phyloP scores from a whole-genome alignment of 805 yeast genomes.

The Candida pseudoglaebosa region DNA sequence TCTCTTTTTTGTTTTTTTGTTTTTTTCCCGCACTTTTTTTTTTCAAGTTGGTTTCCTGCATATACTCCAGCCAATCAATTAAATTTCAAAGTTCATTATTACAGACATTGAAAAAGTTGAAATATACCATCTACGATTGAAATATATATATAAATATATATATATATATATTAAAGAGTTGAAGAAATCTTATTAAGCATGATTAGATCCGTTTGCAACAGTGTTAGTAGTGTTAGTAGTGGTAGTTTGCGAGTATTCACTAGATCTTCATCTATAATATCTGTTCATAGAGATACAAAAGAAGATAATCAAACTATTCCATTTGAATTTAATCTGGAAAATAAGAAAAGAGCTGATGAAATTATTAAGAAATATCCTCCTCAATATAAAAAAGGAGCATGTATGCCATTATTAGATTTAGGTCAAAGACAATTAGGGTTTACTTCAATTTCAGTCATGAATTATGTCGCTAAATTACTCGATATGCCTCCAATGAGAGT shows the following conservation, averaged over 20 bases:
- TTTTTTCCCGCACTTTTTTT: background rate
- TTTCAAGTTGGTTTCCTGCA: slow-evolving; percentile 1
- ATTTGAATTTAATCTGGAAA: slow-evolving; percentile 68
- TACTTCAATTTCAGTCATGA: slow-evolving; percentile 84
- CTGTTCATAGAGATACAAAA: slow-evolving; percentile 71
- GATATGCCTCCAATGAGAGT: slow-evolving; percentile 95
- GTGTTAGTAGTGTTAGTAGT: background rate
- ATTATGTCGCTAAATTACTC: slow-evolving; percentile 77
- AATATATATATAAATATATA: too few species aligned
- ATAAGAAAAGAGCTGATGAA: slow-evolving; percentile 63
- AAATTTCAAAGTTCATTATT: background rate
- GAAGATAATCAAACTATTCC: slow-evolving; percentile 64
- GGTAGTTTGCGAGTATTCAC: slow-evolving; percentile 8
- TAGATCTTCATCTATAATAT: slow-evolving; percentile 38
- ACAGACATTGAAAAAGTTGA: too few species aligned
- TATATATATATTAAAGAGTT: too few species aligned
- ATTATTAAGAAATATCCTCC: slow-evolving; percentile 78
- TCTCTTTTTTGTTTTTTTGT: background rate
- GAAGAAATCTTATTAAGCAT: too few species aligned
- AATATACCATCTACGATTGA: too few species aligned
- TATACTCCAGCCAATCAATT: slow-evolving; percentile 5
- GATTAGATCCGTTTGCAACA: slow-evolving; percentile 1
- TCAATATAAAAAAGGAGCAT: slow-evolving; percentile 83
- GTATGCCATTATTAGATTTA: slow-evolving; percentile 80
- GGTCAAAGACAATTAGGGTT: slow-evolving; percentile 87